Evolutionary conservation across 768 basidiomycete genomes (phyloP), one percentile per base, ranked within the genome.

Genomic region (Obba rivulosa): DNA sequence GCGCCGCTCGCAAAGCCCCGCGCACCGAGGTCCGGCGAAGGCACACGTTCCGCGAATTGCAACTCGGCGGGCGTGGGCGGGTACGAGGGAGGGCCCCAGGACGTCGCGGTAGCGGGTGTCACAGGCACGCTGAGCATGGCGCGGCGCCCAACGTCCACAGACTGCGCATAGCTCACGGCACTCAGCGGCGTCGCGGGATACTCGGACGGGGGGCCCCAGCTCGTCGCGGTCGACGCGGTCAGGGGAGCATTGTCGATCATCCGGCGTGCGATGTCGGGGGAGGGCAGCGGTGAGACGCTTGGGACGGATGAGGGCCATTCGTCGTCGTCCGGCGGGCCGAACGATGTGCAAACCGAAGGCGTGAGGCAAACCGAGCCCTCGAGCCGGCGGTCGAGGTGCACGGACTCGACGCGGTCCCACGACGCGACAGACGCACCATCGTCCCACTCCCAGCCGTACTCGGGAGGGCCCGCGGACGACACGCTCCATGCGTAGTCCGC

Each of bases 401-500:
- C 65, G 10, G 84, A 87, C 20, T 70, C 70, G 34, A 72, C 59
- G 36, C 66, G 66, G 50, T 65, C 65, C 52, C 64, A 70, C 9
- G 70, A 68, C 7, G 64, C 44, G 10, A 69, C 62, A 2, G 74
- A 75, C 25, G 69, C 61, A 11, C 67, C 61, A 38, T 72, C 70
- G 43, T 31, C 13, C 28, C 28, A 31, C 28, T 31, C 28, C 28
- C 28, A 31, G 65, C 63, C 74, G 25, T 63, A 61, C 11, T 65
- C 63, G 4, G 66, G 67, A 18, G 86, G 87, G n/a, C 87, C 86
- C 2, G 65, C 63, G 7, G 86, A 87, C 8, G 83, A 81, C 21
- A 79, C 71, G 8, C 85, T 85, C 81, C 85, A 89, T 8, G 73
- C 59, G 57, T 76, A 89, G 54, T 87, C 85, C 37, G 79, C 79